Percentiles rank a stretch among this genome's conserved stretches.
Conservation (phyloP, 139 green algal genomes). For the Tetradesmus obliquus region DNA sequence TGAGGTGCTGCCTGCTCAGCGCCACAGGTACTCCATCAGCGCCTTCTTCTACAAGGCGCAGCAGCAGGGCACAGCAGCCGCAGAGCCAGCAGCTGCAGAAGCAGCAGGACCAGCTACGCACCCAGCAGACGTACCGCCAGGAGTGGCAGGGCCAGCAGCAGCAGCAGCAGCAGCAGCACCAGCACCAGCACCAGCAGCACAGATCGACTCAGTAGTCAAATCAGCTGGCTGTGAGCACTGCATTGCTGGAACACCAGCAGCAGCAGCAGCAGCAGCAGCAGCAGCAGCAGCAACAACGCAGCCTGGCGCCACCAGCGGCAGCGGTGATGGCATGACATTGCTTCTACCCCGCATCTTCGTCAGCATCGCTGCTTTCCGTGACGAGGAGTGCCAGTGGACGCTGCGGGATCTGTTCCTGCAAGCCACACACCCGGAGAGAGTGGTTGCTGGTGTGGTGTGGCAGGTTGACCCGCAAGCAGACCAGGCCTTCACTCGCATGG, state of each 20-base stretch:
- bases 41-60: conserved; percentile 70
- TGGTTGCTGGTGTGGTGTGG: conserved; percentile 79
- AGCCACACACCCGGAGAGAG: conserved; percentile 59
- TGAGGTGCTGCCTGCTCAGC: conserved; percentile 74
- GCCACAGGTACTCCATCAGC: conserved; percentile 66
- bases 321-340: not conserved
- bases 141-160: not conserved
- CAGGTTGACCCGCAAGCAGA: conserved; percentile 67
- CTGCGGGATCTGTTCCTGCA: conserved; percentile 67
- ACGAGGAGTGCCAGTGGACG: conserved; percentile 82
- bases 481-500: conserved; percentile 49
- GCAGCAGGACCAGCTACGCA: not conserved
- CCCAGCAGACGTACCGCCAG: not conserved
- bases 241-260: not conserved
- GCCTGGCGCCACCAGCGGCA: not conserved
- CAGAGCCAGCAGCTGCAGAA: not conserved
- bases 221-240: not conserved
- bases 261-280: not conserved
- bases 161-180: not conserved
- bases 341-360: conserved; percentile 74
- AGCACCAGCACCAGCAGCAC: not conserved
- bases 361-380: conserved; percentile 76
- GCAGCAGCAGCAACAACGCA: not conserved
- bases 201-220: not conserved
- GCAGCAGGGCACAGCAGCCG: not conserved